Conservation (phyloP, 129 eudicot species). For the Arctium minus region DNA sequence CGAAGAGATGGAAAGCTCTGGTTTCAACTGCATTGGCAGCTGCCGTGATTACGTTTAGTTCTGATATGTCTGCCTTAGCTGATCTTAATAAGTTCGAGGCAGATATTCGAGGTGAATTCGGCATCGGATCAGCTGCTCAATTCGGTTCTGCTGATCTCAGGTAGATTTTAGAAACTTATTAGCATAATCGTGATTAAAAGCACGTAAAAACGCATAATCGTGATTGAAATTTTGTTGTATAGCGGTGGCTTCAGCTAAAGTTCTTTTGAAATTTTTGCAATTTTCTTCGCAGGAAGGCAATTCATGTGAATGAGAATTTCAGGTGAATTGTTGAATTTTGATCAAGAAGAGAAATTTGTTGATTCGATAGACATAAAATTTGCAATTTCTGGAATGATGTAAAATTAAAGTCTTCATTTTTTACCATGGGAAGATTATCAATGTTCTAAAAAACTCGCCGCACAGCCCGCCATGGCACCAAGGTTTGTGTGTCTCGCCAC, state of each 20-base stretch:
- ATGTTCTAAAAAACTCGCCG: too few relatives aligned
- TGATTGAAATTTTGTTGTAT: neutral
- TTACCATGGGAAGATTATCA: neutral
- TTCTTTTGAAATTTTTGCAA: neutral
- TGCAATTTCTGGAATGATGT: slow-evolving; percentile 1
- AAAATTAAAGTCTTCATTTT: neutral
- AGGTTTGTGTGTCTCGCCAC: too few relatives aligned
- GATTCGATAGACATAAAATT: neutral
- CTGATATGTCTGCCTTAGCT: slow-evolving; percentile 66
- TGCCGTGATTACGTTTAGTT: slow-evolving; percentile 53
- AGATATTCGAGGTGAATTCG: slow-evolving; percentile 85
- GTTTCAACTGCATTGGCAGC: slow-evolving; percentile 80
- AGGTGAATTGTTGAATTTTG: slow-evolving; percentile 44
- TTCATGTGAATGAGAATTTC: slow-evolving; percentile 88
- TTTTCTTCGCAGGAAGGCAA: slow-evolving; percentile 68
- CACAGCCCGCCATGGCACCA: too few relatives aligned
- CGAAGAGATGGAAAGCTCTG: slow-evolving; percentile 60
- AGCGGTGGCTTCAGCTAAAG: neutral
- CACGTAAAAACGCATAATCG: neutral
- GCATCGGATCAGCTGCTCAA: slow-evolving; percentile 98
- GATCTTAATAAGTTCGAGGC: slow-evolving; percentile 93
- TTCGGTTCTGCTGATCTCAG: slow-evolving; percentile 94
- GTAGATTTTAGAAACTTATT: slow-evolving; percentile 28
- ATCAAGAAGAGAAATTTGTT: neutral
- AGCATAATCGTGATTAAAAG: neutral